Percentiles rank a stretch among this genome's conserved stretches.
phyloP scores from a whole-genome alignment of 192 early-diverging fungal genomes.

The Dispira simplex region DNA sequence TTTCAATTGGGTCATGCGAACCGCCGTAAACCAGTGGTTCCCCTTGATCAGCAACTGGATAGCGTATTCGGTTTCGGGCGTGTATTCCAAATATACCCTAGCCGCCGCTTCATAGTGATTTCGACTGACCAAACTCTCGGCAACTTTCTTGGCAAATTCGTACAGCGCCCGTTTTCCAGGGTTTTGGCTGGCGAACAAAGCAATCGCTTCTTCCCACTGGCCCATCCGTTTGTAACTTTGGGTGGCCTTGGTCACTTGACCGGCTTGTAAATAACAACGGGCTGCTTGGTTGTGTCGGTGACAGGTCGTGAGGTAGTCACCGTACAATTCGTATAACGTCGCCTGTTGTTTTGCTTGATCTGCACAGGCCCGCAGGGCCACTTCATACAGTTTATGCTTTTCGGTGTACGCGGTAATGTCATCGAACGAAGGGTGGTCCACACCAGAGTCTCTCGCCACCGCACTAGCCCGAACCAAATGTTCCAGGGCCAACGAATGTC shows the following conservation, averaged over 20 bases:
- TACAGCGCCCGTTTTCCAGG: conserved; percentile 13
- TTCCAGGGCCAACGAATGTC: conserved; percentile 44
- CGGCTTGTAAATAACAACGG: conserved; percentile 19
- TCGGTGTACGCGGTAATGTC: conserved; percentile 46
- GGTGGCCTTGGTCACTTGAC: conserved; percentile 13
- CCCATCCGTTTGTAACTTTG: conserved; percentile 19
- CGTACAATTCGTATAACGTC: conserved; percentile 35
- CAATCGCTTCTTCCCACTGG: conserved; percentile 23
- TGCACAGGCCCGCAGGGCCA: conserved; percentile 38
- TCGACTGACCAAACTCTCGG: conserved; percentile 32
- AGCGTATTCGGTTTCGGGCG: conserved; percentile 49
- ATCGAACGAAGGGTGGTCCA: conserved; percentile 22
- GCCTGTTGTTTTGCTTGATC: conserved; percentile 23
- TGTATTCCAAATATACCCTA: conserved; percentile 50
- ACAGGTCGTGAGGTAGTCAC: conserved; percentile 35
- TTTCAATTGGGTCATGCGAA: conserved; percentile 40
- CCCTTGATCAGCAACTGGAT: conserved; percentile 54
- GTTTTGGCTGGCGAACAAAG: conserved; percentile 13
- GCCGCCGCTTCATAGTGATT: conserved; percentile 53
- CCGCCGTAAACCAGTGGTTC: conserved; percentile 59
- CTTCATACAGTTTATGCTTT: conserved; percentile 36
- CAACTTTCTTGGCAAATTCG: conserved; percentile 18
- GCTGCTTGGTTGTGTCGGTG: conserved; percentile 32
- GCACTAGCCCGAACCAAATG: conserved; percentile 42
- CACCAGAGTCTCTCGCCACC: conserved; percentile 11